Conservation (phyloP, 495 filamentous ascomycete species). For the Talaromyces wortmannii region DNA sequence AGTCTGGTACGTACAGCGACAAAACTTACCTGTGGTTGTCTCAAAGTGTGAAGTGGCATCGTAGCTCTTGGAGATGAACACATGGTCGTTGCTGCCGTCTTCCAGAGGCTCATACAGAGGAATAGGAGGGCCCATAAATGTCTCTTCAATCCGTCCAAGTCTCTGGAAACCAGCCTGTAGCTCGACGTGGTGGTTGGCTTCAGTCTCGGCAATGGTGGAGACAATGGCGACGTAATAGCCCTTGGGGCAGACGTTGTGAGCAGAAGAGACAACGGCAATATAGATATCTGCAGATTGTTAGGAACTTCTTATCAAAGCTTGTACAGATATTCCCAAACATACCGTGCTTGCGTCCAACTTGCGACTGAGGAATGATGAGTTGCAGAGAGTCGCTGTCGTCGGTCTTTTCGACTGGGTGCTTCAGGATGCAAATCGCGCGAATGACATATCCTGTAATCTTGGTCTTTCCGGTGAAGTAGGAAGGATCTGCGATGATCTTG, state of each 20-base stretch:
- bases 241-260: slow-evolving; percentile 98
- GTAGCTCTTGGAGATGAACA: slow-evolving; percentile 98
- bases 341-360: slow-evolving; percentile 94
- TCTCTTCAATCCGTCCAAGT: slow-evolving; percentile 90
- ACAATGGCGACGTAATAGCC: slow-evolving; percentile 99
- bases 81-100: slow-evolving; percentile 78
- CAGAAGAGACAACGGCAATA: slow-evolving; percentile 90
- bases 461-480: slow-evolving; percentile 89
- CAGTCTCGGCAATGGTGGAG: slow-evolving; percentile 89
- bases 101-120: slow-evolving; percentile 90
- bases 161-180: slow-evolving; percentile 90
- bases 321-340: slow-evolving; percentile 13
- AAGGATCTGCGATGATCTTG: slow-evolving; percentile 93
- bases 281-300: slow-evolving; percentile 72
- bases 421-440: slow-evolving; percentile 95
- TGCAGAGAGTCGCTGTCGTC: slow-evolving; percentile 87
- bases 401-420: slow-evolving; percentile 85
- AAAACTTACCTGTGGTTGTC: slow-evolving; percentile 61
- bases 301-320: slow-evolving; percentile 5
- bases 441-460: slow-evolving; percentile 82
- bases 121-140: slow-evolving; percentile 89
- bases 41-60: slow-evolving; percentile 97
- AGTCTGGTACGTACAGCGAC: neutral
- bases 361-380: slow-evolving; percentile 95
- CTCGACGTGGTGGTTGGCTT: slow-evolving; percentile 90